A percentile compares a stretch with the other conserved stretches of the same genome.
phyloP scores from a whole-genome alignment of 2,329 filamentous ascomycete genomes.

The Neofusicoccum ribis region DNA sequence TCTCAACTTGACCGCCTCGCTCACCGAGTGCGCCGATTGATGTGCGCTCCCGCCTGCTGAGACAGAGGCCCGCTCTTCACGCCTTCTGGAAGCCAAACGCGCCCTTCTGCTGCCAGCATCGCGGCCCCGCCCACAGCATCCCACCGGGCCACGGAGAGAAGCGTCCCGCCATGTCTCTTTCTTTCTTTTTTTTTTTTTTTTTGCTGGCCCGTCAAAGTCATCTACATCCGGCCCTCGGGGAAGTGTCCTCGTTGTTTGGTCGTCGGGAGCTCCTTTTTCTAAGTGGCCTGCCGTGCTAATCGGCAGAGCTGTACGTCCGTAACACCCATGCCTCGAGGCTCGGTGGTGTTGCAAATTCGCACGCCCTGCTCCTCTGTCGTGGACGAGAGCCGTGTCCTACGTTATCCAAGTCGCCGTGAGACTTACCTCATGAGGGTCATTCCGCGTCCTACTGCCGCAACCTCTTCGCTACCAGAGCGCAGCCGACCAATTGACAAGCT shows the following conservation, averaged over 20 bases:
- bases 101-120: not conserved
- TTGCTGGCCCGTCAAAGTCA: not conserved
- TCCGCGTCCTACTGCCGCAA: not conserved
- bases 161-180: not conserved
- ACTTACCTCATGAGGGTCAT: not conserved
- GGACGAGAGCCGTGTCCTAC: not conserved
- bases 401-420: not conserved
- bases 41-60: constrained; percentile 3
- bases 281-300: not conserved
- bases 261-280: not conserved
- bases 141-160: not conserved
- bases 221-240: not conserved
- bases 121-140: not conserved
- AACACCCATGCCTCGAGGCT: not conserved
- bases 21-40: not conserved
- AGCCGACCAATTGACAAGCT: not conserved
- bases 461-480: not conserved
- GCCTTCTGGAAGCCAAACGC: constrained; percentile 7
- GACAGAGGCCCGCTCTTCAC: not conserved
- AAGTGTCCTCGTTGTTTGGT: not conserved
- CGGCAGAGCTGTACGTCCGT: not conserved
- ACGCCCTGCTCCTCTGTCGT: not conserved
- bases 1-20: constrained; percentile 8
- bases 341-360: not conserved
- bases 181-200: too few relatives aligned